Percentiles rank a stretch among this genome's conserved stretches.
Conservation (phyloP, 1,284 basidiomycete species). For the Ustilago esculenta region DNA sequence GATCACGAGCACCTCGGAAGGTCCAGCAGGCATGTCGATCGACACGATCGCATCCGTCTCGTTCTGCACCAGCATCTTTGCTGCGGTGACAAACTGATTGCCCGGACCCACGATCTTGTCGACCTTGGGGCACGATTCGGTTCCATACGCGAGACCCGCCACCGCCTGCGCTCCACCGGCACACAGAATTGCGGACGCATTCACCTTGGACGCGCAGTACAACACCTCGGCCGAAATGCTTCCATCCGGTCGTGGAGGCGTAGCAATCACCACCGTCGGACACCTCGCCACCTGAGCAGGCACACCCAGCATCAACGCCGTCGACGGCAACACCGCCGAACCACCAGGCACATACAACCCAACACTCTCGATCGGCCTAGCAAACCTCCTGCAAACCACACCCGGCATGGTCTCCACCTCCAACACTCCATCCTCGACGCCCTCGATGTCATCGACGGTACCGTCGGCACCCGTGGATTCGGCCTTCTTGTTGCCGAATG, state of each 20-base stretch:
- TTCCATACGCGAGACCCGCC: slow-evolving; percentile 97
- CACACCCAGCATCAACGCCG: slow-evolving; percentile 96
- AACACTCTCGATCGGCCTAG: slow-evolving; percentile 90
- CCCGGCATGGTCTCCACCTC: slow-evolving; percentile 97
- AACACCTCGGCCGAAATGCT: slow-evolving; percentile 65
- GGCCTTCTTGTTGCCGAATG: slow-evolving; percentile 71
- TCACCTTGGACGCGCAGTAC: slow-evolving; percentile 63
- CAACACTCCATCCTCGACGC: slow-evolving; percentile 73
- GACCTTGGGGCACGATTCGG: slow-evolving; percentile 93
- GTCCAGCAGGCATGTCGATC: slow-evolving; percentile 99
- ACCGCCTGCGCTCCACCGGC: slow-evolving; percentile 93
- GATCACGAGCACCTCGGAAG: slow-evolving; percentile 74
- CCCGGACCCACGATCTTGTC: slow-evolving; percentile 98
- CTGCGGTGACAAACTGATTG: slow-evolving; percentile 99
- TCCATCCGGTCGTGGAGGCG: slow-evolving; percentile 78
- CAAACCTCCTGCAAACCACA: slow-evolving; percentile 77
- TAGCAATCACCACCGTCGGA: slow-evolving; percentile 89
- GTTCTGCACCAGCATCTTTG: slow-evolving; percentile 98
- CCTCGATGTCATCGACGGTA: slow-evolving; percentile 66
- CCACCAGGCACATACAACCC: slow-evolving; percentile 98
- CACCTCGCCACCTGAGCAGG: slow-evolving; percentile 98
- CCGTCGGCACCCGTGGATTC: slow-evolving; percentile 24
- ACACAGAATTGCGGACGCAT: slow-evolving; percentile 67
- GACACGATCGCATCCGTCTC: slow-evolving; percentile 96
- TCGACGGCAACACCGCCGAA: slow-evolving; percentile 93